phyloP scores from a whole-genome alignment of 352 stramenopile species.

The Bremia lactucae region DNA sequence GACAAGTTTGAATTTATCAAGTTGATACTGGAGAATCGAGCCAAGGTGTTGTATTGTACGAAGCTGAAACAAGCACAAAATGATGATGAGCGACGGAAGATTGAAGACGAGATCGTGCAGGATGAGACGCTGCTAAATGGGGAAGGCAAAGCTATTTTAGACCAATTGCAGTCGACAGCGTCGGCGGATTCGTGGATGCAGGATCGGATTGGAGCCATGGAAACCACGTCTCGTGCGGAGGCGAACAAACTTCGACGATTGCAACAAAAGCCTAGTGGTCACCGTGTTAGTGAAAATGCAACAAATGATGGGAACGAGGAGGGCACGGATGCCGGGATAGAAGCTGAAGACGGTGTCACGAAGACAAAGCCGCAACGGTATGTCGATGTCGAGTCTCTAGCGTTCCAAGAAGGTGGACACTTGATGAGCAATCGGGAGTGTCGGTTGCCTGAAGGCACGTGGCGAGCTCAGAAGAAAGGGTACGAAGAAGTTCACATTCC shows the following conservation, averaged over 20 bases:
- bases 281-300: constrained; percentile 17
- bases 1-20: constrained; percentile 99
- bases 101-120: constrained; percentile 85
- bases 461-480: constrained; percentile 95
- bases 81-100: constrained; percentile 80
- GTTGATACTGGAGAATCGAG: constrained; percentile 91
- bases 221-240: constrained; percentile 72
- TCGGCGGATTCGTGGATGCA: constrained; percentile 92
- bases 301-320: constrained; percentile 52
- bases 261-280: constrained; percentile 36
- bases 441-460: constrained; percentile 92
- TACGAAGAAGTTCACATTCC: constrained; percentile 99
- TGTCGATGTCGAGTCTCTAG: constrained; percentile 92
- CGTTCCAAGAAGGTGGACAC: constrained; percentile 92
- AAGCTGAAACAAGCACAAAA: constrained; percentile 93
- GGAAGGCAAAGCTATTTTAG: constrained; percentile 82
- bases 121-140: constrained; percentile 78
- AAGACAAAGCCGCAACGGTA: constrained; percentile 72
- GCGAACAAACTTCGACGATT: constrained; percentile 74
- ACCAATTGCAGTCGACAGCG: constrained; percentile 82
- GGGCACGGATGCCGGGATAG: constrained; percentile 13
- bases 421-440: constrained; percentile 98
- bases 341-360: constrained; percentile 10
- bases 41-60: constrained; percentile 95
- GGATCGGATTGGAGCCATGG: constrained; percentile 83